Evolutionary conservation across 129 eudicot species (phyloP), one percentile per base, ranked within the genome.

Genomic region (Centaurea solstitialis): DNA sequence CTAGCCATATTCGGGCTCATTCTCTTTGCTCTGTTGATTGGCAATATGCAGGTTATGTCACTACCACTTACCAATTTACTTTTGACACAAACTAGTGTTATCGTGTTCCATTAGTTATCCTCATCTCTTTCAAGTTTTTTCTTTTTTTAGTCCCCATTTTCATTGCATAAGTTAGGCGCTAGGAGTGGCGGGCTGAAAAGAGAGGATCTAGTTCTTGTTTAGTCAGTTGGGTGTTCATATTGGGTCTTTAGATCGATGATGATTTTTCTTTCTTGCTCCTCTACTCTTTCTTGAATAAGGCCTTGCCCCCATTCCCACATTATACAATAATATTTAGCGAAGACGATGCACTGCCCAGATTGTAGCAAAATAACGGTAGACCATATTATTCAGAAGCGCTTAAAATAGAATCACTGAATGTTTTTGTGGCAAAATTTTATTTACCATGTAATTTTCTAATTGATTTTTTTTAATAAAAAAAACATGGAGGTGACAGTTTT

Each of bases 1-100:
- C 75, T 96, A 40, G 98, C 98, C 65, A 96, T 96, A 76, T 89
- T 91, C 66, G 99, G 99, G 62, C 97, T 96, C 78, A 89, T 96
- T 84, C 97, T 96, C 72, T 96, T 96, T 75, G 99, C 99, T 22
- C 87, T 93, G 21, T 87, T 96, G 84, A 96, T 96, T 68, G 99
- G 99, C 12, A 96, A 93, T 82, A 95, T 95, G 99, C 99, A 95
- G 99, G 99, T 92, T 78, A 47, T 47, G n/a, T 39, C 68, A 53
- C 37, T 18, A 80, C 17, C 30, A 76, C 72, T 75, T 33, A 23
- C 33, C 75, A 7, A 0, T 13, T 43, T 35, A 37, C 37, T 28
- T 12, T 35, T 41, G 17, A 22, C 64, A 23, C 17, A 10, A 73
- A 73, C 6, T 23, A 73, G 35, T 72, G 15, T 72, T 15, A 17